Percentiles rank a stretch among this genome's conserved stretches.
phyloP scores from a whole-genome alignment of 169 alveolate species.

The Cryptosporidium muris region DNA sequence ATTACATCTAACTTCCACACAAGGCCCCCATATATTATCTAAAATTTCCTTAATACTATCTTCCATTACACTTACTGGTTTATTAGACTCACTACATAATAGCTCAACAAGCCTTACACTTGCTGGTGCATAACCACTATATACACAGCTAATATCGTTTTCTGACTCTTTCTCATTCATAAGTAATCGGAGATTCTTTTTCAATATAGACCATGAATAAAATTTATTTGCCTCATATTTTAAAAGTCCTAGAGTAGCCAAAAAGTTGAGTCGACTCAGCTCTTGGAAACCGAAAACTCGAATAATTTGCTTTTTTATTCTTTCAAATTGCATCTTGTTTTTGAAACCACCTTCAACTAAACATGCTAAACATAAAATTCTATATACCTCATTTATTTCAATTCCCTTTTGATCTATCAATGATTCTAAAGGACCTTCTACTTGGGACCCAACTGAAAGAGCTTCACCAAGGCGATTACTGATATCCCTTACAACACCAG shows the following conservation, averaged over 20 bases:
- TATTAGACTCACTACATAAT: constrained; percentile 1
- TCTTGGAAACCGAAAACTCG: constrained; percentile 73
- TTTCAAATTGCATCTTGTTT: constrained; percentile 63
- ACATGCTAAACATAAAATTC: constrained; percentile 76
- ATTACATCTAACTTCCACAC: constrained; percentile 27
- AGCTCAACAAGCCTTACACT: constrained; percentile 51
- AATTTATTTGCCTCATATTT: constrained; percentile 35
- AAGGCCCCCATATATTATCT: constrained; percentile 66
- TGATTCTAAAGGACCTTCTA: constrained; percentile 42
- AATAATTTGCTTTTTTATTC: constrained; percentile 52
- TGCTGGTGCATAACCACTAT: constrained; percentile 80
- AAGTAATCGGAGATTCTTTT: constrained; percentile 60
- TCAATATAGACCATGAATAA: constrained; percentile 51
- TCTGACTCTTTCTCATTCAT: constrained; percentile 72
- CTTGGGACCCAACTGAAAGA: constrained; percentile 27
- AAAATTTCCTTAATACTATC: constrained; percentile 29
- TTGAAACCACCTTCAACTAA: constrained; percentile 74
- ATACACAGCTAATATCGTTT: constrained; percentile 75
- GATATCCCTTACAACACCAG: constrained; percentile 30
- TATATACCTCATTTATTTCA: constrained; percentile 72
- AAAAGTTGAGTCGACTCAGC: constrained; percentile 63
- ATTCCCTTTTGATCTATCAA: constrained; percentile 72
- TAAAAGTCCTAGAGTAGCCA: constrained; percentile 76
- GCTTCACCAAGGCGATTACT: constrained; percentile 37
- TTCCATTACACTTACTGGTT: neutral